A percentile compares a stretch with the other conserved stretches of the same genome.
Evolutionary conservation across 2,329 filamentous ascomycete genomes (phyloP).

Genomic region (Pseudopithomyces chartarum): DNA sequence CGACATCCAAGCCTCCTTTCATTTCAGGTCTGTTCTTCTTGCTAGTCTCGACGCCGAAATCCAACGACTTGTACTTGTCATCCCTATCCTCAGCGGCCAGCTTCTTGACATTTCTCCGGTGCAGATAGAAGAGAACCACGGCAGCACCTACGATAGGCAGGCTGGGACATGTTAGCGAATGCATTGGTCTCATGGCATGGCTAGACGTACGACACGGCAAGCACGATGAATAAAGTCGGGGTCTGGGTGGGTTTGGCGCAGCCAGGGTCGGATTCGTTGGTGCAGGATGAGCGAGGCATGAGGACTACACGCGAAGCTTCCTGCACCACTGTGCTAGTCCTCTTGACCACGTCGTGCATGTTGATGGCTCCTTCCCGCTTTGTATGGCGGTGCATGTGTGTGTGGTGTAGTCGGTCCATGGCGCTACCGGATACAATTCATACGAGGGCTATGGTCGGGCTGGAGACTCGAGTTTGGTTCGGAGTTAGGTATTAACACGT

Average conservation of each 20-base stretch:
- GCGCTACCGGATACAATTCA: conserved; percentile 24
- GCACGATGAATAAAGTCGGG: conserved; percentile 39
- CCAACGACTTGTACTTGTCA: conserved; percentile 87
- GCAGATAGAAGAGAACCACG: conserved; percentile 73
- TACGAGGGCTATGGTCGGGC: conserved; percentile 8
- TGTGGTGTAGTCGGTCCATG: conserved; percentile 39
- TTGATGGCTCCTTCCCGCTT: conserved; percentile 25
- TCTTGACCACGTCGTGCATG: conserved; percentile 15
- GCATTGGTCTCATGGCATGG: neutral
- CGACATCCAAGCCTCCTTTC: conserved; percentile 53
- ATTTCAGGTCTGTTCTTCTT: conserved; percentile 56
- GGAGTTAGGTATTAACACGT: conserved; percentile 40
- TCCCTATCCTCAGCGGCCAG: conserved; percentile 77
- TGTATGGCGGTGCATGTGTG: conserved; percentile 37
- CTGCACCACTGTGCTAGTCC: conserved; percentile 30
- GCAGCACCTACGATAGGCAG: conserved; percentile 74
- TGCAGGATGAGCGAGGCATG: conserved; percentile 35
- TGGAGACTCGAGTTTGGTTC: neutral
- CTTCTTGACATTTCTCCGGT: conserved; percentile 76
- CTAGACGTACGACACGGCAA: conserved; percentile 39
- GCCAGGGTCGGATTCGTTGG: conserved; percentile 37
- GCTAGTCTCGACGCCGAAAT: conserved; percentile 78
- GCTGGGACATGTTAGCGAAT: conserved; percentile 55
- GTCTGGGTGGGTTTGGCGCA: conserved; percentile 43
- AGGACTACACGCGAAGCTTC: conserved; percentile 28